These are phyloP conservation scores for Leccinum longicurvipes DNA, from an alignment of 768 basidiomycete genomes.

Conservation along the genomic window DNA sequence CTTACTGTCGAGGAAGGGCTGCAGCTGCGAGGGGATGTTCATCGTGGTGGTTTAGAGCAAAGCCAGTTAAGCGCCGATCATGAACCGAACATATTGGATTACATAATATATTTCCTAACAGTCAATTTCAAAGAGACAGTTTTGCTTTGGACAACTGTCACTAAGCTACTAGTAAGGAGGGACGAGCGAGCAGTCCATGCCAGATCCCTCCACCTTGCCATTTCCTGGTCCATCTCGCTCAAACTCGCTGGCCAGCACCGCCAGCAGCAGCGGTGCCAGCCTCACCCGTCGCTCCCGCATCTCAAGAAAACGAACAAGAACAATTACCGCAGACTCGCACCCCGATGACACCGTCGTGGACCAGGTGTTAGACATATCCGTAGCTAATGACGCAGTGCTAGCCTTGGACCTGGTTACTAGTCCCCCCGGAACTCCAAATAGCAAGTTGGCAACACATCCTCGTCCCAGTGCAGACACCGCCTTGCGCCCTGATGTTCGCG, in stretches of 20 bases:
- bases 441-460: conserved; percentile 10
- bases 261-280: conserved; percentile 46
- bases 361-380: conserved; percentile 30
- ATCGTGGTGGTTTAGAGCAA: conserved; percentile 5
- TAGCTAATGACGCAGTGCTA: conserved; percentile 15
- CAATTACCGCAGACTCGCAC: conserved; percentile 38
- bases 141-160: conserved; percentile 17
- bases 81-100: conserved; percentile 13
- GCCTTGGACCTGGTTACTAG: conserved; percentile 4
- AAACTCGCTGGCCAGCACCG: conserved; percentile 36
- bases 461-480: conserved; percentile 11
- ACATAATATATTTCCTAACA: conserved; percentile 27
- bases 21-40: conserved; percentile 1
- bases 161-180: conserved; percentile 12
- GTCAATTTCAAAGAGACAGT: conserved; percentile 11
- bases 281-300: conserved; percentile 48
- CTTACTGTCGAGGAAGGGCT: conserved; percentile 25
- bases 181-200: conserved; percentile 27
- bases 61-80: conserved; percentile 15
- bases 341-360: conserved; percentile 22
- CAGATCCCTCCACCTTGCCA: conserved; percentile 27
- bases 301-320: conserved; percentile 52
- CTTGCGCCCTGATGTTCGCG: conserved; percentile 11
- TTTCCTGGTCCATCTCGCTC: conserved; percentile 34
- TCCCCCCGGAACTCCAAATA: conserved; percentile 9